These are phyloP conservation scores for Nicotiana otophora DNA, from an alignment of 257 asterid species.

Conservation along the genomic window DNA sequence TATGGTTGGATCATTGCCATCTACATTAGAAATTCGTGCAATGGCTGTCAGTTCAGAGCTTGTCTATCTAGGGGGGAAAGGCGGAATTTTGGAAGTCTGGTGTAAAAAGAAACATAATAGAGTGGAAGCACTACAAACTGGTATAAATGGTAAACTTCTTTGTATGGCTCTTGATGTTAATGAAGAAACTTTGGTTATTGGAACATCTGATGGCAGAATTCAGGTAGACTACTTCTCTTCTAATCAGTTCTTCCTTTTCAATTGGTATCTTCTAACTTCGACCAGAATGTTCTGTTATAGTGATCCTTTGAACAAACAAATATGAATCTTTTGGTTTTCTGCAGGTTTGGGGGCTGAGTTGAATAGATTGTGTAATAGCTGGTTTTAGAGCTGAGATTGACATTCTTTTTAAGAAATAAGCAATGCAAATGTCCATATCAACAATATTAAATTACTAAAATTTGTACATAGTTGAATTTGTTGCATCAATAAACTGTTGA, in stretches of 20 bases:
- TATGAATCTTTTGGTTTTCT: constrained; percentile 4
- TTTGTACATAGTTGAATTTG: not conserved
- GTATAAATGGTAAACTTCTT: constrained; percentile 37
- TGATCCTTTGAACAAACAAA: not conserved
- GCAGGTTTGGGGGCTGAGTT: constrained; percentile 66
- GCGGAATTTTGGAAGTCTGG: constrained; percentile 72
- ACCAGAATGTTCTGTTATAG: not conserved
- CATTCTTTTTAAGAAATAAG: not conserved
- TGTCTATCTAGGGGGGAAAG: constrained; percentile 63
- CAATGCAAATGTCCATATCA: not conserved
- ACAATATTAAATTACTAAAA: not conserved
- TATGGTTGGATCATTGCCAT: constrained; percentile 54
- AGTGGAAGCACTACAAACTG: constrained; percentile 64
- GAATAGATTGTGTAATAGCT: constrained; percentile 19
- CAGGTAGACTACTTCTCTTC: constrained; percentile 36
- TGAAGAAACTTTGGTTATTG: constrained; percentile 55
- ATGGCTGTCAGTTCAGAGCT: constrained; percentile 62
- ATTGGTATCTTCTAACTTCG: not conserved
- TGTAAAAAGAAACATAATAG: constrained; percentile 56
- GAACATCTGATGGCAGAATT: constrained; percentile 82
- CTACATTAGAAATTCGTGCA: constrained; percentile 53
- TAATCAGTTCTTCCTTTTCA: not conserved
- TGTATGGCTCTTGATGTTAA: constrained; percentile 55
- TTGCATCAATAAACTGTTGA: not conserved
- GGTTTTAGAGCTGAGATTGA: not conserved